phyloP scores from a whole-genome alignment of 2,329 filamentous ascomycete genomes.

The Westerdykella sp. region DNA sequence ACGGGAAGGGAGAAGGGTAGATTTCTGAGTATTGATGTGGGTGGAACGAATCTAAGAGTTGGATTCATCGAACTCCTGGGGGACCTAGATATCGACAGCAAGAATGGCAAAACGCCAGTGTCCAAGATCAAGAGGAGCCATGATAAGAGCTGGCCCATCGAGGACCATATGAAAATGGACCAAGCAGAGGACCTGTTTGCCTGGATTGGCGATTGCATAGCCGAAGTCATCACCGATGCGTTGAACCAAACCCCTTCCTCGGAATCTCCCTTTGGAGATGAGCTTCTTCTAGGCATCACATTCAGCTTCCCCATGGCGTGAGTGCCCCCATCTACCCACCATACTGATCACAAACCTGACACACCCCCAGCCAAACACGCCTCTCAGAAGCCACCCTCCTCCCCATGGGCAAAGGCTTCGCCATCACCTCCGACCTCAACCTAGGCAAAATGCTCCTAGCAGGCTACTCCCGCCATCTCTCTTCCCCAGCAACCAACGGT shows the following conservation, averaged over 20 bases:
- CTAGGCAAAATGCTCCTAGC: constrained; percentile 53
- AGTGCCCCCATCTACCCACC: constrained; percentile 7
- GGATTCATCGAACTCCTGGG: constrained; percentile 59
- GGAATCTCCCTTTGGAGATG: constrained; percentile 26
- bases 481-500: constrained; percentile 31
- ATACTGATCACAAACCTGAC: constrained; percentile 8
- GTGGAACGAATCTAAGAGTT: constrained; percentile 63
- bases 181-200: constrained; percentile 68
- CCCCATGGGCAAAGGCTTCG: constrained; percentile 66
- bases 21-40: constrained; percentile 43
- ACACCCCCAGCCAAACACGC: constrained; percentile 46
- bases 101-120: constrained; percentile 11
- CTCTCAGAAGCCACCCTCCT: constrained; percentile 58
- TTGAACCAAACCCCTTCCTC: constrained; percentile 32
- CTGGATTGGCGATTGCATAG: constrained; percentile 77
- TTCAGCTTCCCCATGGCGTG: constrained; percentile 63
- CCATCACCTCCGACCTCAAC: constrained; percentile 55
- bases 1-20: constrained; percentile 62
- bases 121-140: constrained; percentile 52
- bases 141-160: constrained; percentile 69
- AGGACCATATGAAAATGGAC: constrained; percentile 65
- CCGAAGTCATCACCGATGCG: constrained; percentile 61
- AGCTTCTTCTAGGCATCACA: constrained; percentile 60
- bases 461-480: constrained; percentile 54
- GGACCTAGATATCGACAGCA: constrained; percentile 30